Evolutionary conservation across 179 eudicot species (phyloP).

Genomic region (Gypsophila paniculata): DNA sequence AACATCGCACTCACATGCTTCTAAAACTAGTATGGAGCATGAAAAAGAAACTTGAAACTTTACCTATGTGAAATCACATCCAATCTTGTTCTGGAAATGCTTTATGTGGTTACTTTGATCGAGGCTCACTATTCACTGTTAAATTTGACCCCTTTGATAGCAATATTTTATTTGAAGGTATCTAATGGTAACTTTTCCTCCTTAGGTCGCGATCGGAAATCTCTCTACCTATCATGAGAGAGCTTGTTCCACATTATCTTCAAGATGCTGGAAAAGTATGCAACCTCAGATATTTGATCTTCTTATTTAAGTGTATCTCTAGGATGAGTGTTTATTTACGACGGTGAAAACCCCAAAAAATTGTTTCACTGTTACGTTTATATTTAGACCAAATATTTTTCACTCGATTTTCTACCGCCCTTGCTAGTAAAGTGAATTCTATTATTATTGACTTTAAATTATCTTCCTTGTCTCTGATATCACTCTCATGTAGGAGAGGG

Average conservation of each 20-base stretch:
- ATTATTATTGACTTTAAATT: slow-evolving; percentile 5
- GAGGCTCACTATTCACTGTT: not conserved
- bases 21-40: not conserved
- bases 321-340: not conserved
- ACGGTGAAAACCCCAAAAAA: not conserved
- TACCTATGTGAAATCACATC: slow-evolving; percentile 2
- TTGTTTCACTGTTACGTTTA: no score
- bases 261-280: slow-evolving; percentile 89
- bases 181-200: slow-evolving; percentile 6
- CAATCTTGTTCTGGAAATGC: not conserved
- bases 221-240: slow-evolving; percentile 80
- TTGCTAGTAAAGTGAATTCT: not conserved
- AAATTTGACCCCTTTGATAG: not conserved
- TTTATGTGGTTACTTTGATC: not conserved
- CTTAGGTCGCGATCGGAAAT: slow-evolving; percentile 87
- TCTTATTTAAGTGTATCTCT: not conserved
- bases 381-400: no score
- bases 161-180: not conserved
- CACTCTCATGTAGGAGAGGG: slow-evolving; percentile 56
- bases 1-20: not conserved
- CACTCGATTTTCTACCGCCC: no score
- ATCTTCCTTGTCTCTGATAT: slow-evolving; percentile 16
- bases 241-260: slow-evolving; percentile 96
- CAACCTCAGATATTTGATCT: slow-evolving; percentile 1
- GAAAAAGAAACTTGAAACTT: not conserved